Evolutionary conservation across 441 rosid genomes (phyloP), one percentile per base, ranked within the genome.

Genomic region (Arabidopsis hybrid): DNA sequence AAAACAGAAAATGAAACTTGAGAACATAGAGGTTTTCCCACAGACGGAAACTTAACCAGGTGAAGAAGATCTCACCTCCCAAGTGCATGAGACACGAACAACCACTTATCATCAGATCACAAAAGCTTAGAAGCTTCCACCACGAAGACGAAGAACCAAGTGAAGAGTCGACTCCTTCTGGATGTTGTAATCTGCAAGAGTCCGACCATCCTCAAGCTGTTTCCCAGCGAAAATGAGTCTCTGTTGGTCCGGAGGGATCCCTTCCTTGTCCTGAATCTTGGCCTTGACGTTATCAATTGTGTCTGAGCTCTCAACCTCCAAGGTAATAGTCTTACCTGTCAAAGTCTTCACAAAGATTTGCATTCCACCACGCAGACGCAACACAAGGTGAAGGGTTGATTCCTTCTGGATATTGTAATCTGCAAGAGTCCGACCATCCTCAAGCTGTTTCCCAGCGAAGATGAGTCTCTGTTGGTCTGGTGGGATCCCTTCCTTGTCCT

Each of bases 141-240:
- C 83, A 4, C 83, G 31, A 0, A 77, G 76, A 49, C 80, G 80
- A 1, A 77, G 49, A 16, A 75, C 79, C 0, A 75, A 3, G 58
- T 79, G 82, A n/a, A 79, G 82, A 6, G 82, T 79, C 0, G 83
- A 79, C 35, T 79, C 82, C 46, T 79, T 79, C 56, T 79, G 82
- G 10, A 79, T 79, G 7, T 80, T 80, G 39, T 80, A 80, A 31
- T 80, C 83, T 0, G 83, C 82, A 2, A 79, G 52, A 0, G 79
- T 79, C 1, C 82, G 69, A 2, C 82, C 79, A 18, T 79, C 82
- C 12, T 79, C 82, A 0, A 79, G 73, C 69, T 79, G 82, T 12
- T 79, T 79, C 0, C 82, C 82, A 6, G 82, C 82, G 8, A 79
- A 79, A 60, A 79, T 79, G 2, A 78, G 75, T 21, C 82, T 67